Evolutionary conservation across 2,329 filamentous ascomycete species (phyloP).

Genomic region (Xylaria sp.): DNA sequence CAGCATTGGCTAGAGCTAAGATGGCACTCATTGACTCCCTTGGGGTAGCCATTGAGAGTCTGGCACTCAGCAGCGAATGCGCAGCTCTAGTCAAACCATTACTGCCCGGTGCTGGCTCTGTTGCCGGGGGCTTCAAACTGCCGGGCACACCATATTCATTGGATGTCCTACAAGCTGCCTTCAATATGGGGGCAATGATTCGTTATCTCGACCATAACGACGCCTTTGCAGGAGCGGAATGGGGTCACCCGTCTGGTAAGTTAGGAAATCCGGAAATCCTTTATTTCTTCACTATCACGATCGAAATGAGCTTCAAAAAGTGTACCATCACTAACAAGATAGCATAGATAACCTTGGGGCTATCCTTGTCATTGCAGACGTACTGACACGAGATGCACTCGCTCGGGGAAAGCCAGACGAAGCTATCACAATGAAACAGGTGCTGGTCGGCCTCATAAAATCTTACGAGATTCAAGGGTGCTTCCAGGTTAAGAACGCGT

Average conservation of each 20-base stretch:
- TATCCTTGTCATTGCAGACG: conserved; percentile 52
- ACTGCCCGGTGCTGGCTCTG: conserved; percentile 27
- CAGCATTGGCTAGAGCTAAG: conserved; percentile 31
- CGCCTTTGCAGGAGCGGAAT: conserved; percentile 54
- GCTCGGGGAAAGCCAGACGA: conserved; percentile 18
- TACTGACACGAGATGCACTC: conserved; percentile 43
- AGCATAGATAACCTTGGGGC: conserved; percentile 53
- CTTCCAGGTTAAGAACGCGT: conserved; percentile 45
- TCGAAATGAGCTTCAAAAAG: background rate
- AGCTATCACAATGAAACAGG: conserved; percentile 47
- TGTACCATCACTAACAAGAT: background rate
- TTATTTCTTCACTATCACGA: background rate
- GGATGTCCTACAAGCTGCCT: conserved; percentile 54
- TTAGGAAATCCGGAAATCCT: background rate
- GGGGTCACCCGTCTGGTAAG: conserved; percentile 55
- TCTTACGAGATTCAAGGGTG: conserved; percentile 57
- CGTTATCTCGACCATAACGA: conserved; percentile 58
- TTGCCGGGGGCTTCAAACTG: conserved; percentile 45
- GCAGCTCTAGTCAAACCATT: conserved; percentile 33
- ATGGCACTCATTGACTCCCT: conserved; percentile 41
- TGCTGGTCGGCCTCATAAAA: conserved; percentile 48
- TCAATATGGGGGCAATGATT: conserved; percentile 53
- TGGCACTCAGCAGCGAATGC: conserved; percentile 35
- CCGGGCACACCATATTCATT: conserved; percentile 53
- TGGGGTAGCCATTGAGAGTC: conserved; percentile 38